These are phyloP conservation scores for Coccinonectria pachysandricola DNA, from an alignment of 2,329 filamentous ascomycete genomes.

Conservation along the genomic window DNA sequence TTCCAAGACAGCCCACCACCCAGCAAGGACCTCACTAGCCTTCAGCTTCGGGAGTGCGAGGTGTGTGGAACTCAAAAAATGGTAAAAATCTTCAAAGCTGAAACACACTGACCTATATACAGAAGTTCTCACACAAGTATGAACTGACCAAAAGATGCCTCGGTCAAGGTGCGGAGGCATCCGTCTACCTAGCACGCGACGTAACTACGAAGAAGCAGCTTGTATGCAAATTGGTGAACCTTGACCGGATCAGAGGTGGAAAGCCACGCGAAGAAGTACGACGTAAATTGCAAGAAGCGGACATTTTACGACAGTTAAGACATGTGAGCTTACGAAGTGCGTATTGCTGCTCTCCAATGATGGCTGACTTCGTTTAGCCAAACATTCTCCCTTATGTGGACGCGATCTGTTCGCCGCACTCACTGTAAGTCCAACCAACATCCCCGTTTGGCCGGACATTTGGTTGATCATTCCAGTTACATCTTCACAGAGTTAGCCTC, in stretches of 20 bases:
- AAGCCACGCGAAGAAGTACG: slow-evolving; percentile 20
- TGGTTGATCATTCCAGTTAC: slow-evolving; percentile 37
- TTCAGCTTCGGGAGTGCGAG: slow-evolving; percentile 24
- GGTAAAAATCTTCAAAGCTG: fast-evolving
- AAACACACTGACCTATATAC: slow-evolving; percentile 2
- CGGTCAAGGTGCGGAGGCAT: slow-evolving; percentile 27
- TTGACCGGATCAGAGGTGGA: slow-evolving; percentile 25
- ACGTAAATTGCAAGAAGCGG: slow-evolving; percentile 37
- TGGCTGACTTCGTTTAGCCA: slow-evolving; percentile 29
- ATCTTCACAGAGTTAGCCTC: slow-evolving; percentile 48
- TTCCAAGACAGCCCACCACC: slow-evolving; percentile 18
- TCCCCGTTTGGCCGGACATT: too few species aligned
- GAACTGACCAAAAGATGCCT: slow-evolving; percentile 24
- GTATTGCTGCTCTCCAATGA: background rate
- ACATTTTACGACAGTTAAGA: slow-evolving; percentile 41
- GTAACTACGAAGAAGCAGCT: slow-evolving; percentile 44
- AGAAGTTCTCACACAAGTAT: slow-evolving; percentile 27
- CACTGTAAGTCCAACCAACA: slow-evolving; percentile 27
- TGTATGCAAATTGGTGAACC: slow-evolving; percentile 57
- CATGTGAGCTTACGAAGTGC: slow-evolving; percentile 42
- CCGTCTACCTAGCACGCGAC: slow-evolving; percentile 33
- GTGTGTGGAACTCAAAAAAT: slow-evolving; percentile 9
- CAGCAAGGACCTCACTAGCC: slow-evolving; percentile 15
- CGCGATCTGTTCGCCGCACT: slow-evolving; percentile 37
- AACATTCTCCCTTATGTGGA: slow-evolving; percentile 44